Evolutionary conservation across 2,329 filamentous ascomycete genomes (phyloP).

Genomic region (Hymenoscyphus fraxineus): DNA sequence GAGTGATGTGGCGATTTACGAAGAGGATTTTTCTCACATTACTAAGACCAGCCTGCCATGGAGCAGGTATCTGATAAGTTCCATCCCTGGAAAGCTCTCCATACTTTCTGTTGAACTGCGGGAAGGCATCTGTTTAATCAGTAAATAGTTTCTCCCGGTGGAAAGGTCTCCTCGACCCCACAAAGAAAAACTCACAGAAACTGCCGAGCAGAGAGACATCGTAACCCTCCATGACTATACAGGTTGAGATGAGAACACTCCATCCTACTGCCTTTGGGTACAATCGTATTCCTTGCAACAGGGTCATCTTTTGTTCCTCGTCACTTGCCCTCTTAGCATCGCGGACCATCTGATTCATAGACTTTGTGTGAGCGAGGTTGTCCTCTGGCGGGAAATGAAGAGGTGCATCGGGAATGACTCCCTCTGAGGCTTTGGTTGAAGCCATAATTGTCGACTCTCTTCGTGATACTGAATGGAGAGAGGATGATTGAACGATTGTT

Average conservation of each 20-base stretch:
- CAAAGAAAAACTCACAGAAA: conserved; percentile 25
- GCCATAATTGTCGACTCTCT: background rate
- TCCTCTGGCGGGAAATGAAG: conserved; percentile 27
- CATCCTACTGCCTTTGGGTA: conserved; percentile 85
- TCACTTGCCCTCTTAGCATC: conserved; percentile 50
- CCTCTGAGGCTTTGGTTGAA: background rate
- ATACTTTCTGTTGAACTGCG: conserved; percentile 37
- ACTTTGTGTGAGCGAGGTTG: conserved; percentile 24
- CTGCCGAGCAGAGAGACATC: conserved; percentile 51
- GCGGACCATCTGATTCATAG: conserved; percentile 34
- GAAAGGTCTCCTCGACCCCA: conserved; percentile 11
- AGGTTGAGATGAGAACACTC: conserved; percentile 83
- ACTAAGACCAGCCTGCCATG: conserved; percentile 37
- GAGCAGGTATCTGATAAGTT: conserved; percentile 34
- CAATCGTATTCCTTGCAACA: conserved; percentile 71
- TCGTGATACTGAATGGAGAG: background rate
- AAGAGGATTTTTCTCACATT: conserved; percentile 23
- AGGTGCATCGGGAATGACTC: conserved; percentile 11
- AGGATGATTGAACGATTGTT: background rate
- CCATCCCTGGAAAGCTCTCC: conserved; percentile 33
- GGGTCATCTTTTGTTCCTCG: conserved; percentile 65
- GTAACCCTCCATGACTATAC: conserved; percentile 89
- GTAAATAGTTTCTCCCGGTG: background rate
- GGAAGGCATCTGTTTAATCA: conserved; percentile 26
- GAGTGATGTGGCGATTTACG: conserved; percentile 2